phyloP scores from a whole-genome alignment of 768 basidiomycete species.

The Leucocoprinus birnbaumii region DNA sequence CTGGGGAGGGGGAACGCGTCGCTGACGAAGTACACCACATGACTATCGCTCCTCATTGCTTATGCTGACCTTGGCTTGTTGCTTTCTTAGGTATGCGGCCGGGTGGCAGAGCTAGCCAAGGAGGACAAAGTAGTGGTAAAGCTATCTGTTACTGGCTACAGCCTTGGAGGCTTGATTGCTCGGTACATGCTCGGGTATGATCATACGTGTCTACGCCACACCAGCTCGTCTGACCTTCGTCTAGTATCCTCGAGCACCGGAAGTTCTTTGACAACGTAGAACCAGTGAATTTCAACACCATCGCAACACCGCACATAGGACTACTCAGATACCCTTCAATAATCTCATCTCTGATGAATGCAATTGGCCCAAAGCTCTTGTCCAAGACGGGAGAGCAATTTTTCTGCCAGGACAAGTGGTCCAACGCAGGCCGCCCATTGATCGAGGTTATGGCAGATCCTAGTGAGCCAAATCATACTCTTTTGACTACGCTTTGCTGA shows the following conservation, averaged over 20 bases:
- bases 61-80: background rate
- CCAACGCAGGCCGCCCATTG: conserved; percentile 59
- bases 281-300: conserved; percentile 79
- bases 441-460: conserved; percentile 82
- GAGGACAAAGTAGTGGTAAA: conserved; percentile 58
- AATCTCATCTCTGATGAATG: conserved; percentile 47
- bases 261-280: conserved; percentile 68
- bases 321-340: conserved; percentile 62
- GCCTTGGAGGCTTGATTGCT: conserved; percentile 77
- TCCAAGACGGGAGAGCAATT: conserved; percentile 83
- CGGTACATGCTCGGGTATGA: conserved; percentile 73
- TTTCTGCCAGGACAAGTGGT: conserved; percentile 73
- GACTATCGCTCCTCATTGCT: background rate
- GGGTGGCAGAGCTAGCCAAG: conserved; percentile 48
- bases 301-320: conserved; percentile 84
- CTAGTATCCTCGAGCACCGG: conserved; percentile 60
- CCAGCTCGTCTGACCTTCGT: background rate
- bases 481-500: conserved; percentile 1
- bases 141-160: conserved; percentile 78
- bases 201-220: conserved; percentile 12
- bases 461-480: conserved; percentile 32
- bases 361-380: conserved; percentile 65
- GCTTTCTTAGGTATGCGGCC: conserved; percentile 46
- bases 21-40: conserved; percentile 61
- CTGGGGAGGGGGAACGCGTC: conserved; percentile 79